These are phyloP conservation scores for Galerina marginata DNA, from an alignment of 768 basidiomycete genomes.

Conservation along the genomic window DNA sequence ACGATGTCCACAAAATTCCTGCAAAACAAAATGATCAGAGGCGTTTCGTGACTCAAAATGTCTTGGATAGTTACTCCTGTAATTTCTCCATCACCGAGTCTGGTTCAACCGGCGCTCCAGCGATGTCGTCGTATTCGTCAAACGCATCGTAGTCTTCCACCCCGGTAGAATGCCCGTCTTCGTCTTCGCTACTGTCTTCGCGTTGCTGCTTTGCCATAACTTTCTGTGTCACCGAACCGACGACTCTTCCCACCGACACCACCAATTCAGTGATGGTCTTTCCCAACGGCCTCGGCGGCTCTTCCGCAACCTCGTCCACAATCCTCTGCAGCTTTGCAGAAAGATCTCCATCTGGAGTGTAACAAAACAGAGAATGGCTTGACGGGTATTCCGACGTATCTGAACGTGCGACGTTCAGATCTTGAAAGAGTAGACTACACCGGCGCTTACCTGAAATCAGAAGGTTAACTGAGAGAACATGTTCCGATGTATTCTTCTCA, in stretches of 20 bases:
- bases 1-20: slow-evolving; percentile 70
- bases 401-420: slow-evolving; percentile 22
- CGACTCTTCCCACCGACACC: slow-evolving; percentile 33
- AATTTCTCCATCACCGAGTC: slow-evolving; percentile 32
- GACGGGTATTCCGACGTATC: slow-evolving; percentile 73
- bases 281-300: slow-evolving; percentile 47
- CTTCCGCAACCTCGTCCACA: slow-evolving; percentile 49
- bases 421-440: background rate
- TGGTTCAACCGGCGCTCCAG: slow-evolving; percentile 23
- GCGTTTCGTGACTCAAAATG: slow-evolving; percentile 1
- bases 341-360: slow-evolving; percentile 51
- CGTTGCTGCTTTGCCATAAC: slow-evolving; percentile 8
- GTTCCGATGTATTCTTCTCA: slow-evolving; percentile 36
- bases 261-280: slow-evolving; percentile 52
- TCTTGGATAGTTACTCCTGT: slow-evolving; percentile 33
- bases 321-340: slow-evolving; percentile 44
- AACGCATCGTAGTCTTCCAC: slow-evolving; percentile 43
- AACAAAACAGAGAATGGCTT: slow-evolving; percentile 61
- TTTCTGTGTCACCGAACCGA: slow-evolving; percentile 20
- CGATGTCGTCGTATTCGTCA: slow-evolving; percentile 46
- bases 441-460: slow-evolving; percentile 52
- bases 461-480: slow-evolving; percentile 44
- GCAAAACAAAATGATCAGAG: slow-evolving; percentile 6
- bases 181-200: slow-evolving; percentile 14
- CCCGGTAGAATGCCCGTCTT: slow-evolving; percentile 25